Evolutionary conservation across 805 yeast species (phyloP).

Genomic region (Barnettozyma botsteinii): DNA sequence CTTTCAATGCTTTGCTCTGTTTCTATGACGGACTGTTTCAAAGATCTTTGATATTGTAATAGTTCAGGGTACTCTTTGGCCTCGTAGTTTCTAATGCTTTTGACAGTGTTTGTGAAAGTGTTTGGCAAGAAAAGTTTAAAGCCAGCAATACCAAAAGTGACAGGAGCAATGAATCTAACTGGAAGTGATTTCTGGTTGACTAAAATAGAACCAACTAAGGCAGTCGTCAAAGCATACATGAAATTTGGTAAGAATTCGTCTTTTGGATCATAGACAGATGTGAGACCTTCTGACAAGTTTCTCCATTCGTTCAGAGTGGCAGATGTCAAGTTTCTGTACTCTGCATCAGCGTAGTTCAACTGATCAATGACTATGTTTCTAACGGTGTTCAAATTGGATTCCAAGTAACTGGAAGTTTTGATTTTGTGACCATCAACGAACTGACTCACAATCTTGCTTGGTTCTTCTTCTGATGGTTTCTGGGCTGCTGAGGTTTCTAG

Average conservation of each 20-base stretch:
- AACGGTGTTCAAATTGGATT: constrained; percentile 13
- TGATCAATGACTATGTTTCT: constrained; percentile 16
- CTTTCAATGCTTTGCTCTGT: constrained; percentile 13
- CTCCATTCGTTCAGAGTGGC: constrained; percentile 23
- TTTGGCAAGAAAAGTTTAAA: constrained; percentile 46
- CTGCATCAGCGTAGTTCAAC: constrained; percentile 19
- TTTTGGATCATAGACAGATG: constrained; percentile 23
- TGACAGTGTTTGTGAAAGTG: constrained; percentile 33
- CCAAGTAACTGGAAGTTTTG: constrained; percentile 21
- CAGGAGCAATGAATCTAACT: constrained; percentile 46
- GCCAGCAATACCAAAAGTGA: constrained; percentile 41
- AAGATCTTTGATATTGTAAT: constrained; percentile 22
- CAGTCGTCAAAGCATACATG: constrained; percentile 48
- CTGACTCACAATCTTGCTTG: constrained; percentile 12
- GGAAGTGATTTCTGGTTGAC: constrained; percentile 43
- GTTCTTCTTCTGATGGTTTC: neutral
- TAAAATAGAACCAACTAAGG: constrained; percentile 52
- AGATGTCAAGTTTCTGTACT: constrained; percentile 22
- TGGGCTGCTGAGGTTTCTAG: constrained; percentile 3
- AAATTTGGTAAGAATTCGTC: constrained; percentile 42
- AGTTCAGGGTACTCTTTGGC: constrained; percentile 35
- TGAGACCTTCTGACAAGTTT: constrained; percentile 11
- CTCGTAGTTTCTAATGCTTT: constrained; percentile 27
- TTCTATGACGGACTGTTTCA: constrained; percentile 16
- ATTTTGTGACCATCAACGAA: constrained; percentile 24